Percentiles rank a stretch among this genome's conserved stretches.
These are phyloP conservation scores for Moesziomyces globuligerus DNA, from an alignment of 1,284 basidiomycete genomes.

Conservation along the genomic window DNA sequence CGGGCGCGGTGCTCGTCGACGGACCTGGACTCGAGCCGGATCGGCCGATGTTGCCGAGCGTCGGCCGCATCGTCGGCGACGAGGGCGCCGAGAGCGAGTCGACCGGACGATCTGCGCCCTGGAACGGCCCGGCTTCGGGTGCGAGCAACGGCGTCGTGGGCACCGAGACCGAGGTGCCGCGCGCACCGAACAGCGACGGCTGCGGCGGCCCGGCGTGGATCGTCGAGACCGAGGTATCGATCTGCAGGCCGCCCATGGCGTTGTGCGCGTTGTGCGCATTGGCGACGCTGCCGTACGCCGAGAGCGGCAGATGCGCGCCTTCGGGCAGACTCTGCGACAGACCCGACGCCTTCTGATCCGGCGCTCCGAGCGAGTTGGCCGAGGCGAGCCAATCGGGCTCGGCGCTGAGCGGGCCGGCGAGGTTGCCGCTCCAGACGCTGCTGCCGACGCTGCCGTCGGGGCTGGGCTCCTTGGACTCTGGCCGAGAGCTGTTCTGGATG, in stretches of 20 bases:
- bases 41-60: conserved; percentile 30
- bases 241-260: conserved; percentile 11
- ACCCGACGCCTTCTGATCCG: not conserved
- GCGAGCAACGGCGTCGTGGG: conserved; percentile 40
- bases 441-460: conserved; percentile 29
- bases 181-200: conserved; percentile 29
- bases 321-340: conserved; percentile 31
- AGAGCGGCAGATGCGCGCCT: conserved; percentile 32
- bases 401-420: conserved; percentile 1
- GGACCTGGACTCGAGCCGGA: conserved; percentile 43
- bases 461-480: conserved; percentile 30
- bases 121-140: conserved; percentile 35
- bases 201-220: conserved; percentile 13
- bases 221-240: conserved; percentile 29
- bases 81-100: conserved; percentile 49
- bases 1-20: conserved; percentile 3
- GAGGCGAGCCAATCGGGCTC: conserved; percentile 36
- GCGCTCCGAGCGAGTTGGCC: conserved; percentile 16
- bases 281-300: conserved; percentile 15
- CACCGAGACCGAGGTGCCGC: conserved; percentile 35
- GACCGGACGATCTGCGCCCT: conserved; percentile 29
- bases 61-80: conserved; percentile 35
- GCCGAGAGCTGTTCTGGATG: conserved; percentile 30
- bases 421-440: conserved; percentile 14
- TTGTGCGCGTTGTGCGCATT: conserved; percentile 8